These are phyloP conservation scores for Fistulinella cinereoalba DNA, from an alignment of 1,284 basidiomycete genomes.

Conservation along the genomic window DNA sequence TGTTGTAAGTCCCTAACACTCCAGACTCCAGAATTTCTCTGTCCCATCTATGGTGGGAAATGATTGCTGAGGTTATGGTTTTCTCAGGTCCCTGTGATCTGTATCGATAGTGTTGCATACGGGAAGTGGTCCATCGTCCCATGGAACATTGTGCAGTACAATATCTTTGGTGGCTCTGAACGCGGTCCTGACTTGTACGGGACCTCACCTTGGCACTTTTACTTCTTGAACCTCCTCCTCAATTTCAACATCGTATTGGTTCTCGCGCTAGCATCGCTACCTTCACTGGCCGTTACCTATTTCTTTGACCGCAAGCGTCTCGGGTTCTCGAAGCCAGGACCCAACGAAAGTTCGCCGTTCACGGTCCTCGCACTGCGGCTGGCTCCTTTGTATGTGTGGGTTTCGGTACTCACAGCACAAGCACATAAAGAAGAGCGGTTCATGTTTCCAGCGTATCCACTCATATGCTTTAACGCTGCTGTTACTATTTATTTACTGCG, in stretches of 20 bases:
- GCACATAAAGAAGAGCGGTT: slow-evolving; percentile 98
- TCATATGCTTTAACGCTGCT: slow-evolving; percentile 93
- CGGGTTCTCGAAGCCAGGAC: slow-evolving; percentile 54
- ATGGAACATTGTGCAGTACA: slow-evolving; percentile 94
- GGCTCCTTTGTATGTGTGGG: slow-evolving; percentile 88
- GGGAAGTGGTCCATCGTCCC: slow-evolving; percentile 78
- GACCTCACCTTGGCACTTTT: slow-evolving; percentile 83
- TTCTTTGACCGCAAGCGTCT: slow-evolving; percentile 76
- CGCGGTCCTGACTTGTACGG: slow-evolving; percentile 93
- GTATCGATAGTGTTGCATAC: slow-evolving; percentile 87
- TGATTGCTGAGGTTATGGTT: slow-evolving; percentile 4
- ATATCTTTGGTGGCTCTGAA: slow-evolving; percentile 77
- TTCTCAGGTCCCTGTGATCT: slow-evolving; percentile 73
- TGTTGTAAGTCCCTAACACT: slow-evolving; percentile 60
- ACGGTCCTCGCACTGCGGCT: slow-evolving; percentile 74
- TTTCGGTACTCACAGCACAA: slow-evolving; percentile 75
- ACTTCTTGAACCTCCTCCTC: slow-evolving; percentile 82
- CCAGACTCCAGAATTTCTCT: no score
- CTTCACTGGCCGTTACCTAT: slow-evolving; percentile 77
- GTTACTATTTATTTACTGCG: slow-evolving; percentile 79
- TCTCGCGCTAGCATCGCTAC: slow-evolving; percentile 78
- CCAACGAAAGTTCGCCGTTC: slow-evolving; percentile 73
- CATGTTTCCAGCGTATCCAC: slow-evolving; percentile 92
- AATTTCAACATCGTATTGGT: slow-evolving; percentile 91
- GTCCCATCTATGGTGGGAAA: not conserved